Evolutionary conservation across 805 yeast species (phyloP), one percentile per base, ranked within the genome.

Genomic region (Ogataea parapolymorpha): DNA sequence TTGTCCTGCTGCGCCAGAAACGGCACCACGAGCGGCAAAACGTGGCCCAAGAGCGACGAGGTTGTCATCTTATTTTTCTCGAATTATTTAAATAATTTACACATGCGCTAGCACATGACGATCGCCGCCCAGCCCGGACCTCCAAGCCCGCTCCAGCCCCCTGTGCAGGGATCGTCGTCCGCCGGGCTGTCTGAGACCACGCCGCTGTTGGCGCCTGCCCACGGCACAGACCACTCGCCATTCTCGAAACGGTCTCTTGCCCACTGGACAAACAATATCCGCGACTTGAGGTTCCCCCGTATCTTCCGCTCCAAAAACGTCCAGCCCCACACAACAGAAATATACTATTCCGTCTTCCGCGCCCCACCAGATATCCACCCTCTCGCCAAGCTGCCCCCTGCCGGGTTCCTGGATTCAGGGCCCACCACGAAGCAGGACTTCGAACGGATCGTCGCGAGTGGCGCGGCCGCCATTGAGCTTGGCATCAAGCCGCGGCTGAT

Each of bases 281-380:
- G 44, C 17, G 44, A 32, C 16, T 15, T 52, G 8, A 18, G 23
- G 12, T 18, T 36, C 8, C 50, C 51, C 4, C 24, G 35, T 27
- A 37, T 39, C n/a, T 46, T 46, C 34, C 18, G 49, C 11, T 39
- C 49, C 7, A 37, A 31, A 13, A 39, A 30, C 18, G 36, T 32
- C 10, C 64, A 8, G 64, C 67, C 56, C 2, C 29, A 38, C 5
- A 40, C 56, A 12, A 49, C 51, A 10, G 74, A 72, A 40, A 78
- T 79, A 23, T 75, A 74, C 44, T 77, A 76, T 50, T 72, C 81
- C 2, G 82, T 79, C 4, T 78, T 78, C 56, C 67, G 66, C 50
- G 66, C 77, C 14, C 55, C 68, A 10, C 49, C 58, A n/a, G 57
- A 51, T 26, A 50, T 60, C 13, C 33, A 39, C 12, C 66, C 67